Evolutionary conservation across 2,329 filamentous ascomycete genomes (phyloP), one percentile per base, ranked within the genome.

Genomic region (Lasiodiplodia hormozganensis): DNA sequence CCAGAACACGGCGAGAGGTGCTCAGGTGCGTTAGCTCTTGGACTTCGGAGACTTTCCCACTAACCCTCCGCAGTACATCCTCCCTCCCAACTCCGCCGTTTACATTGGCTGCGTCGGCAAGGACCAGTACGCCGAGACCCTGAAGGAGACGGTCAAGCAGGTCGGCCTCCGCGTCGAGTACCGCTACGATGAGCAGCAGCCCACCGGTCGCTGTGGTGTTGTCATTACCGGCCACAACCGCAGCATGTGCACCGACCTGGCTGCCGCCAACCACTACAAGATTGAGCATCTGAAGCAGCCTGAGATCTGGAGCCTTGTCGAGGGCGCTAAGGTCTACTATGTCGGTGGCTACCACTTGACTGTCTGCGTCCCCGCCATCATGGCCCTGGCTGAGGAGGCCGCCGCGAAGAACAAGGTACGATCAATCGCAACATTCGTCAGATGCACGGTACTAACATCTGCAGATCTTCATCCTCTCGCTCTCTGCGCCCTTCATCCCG

Each of bases 341-440:
- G 90, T 99, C 71, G 96, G 96, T 77, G 96, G 96, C 56, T 99
- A 94, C 86, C 96, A 99, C 86, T 88, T 99, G 85, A 99, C 96
- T 52, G 96, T 99, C 77, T 97, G 91, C 83, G 93, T 95, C 54
- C 90, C 92, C 25, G 95, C 96, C 73, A 94, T 97, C 78, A 85
- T 94, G 86, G 93, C 94, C 72, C 87, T 99, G 60, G 95, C 91
- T 73, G 90, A 97, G 82, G 92, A 98, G 83, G 95, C 96, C 69
- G 94, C 93, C 49, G 84, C 87, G 72, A 89, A 93, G 81, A 91
- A 98, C 87, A 99, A 99, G 89, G 86, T 88, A 52, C 40, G 47
- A 21, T 47, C 21, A 6, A 18, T 10, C 16, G 16, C 10, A 16
- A 12, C 28, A 11, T 94, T 97, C 79, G 75, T 89, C 97, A 74